These are phyloP conservation scores for Aspergillus fumigatus DNA, from an alignment of 2,329 filamentous ascomycete species.

Conservation along the genomic window DNA sequence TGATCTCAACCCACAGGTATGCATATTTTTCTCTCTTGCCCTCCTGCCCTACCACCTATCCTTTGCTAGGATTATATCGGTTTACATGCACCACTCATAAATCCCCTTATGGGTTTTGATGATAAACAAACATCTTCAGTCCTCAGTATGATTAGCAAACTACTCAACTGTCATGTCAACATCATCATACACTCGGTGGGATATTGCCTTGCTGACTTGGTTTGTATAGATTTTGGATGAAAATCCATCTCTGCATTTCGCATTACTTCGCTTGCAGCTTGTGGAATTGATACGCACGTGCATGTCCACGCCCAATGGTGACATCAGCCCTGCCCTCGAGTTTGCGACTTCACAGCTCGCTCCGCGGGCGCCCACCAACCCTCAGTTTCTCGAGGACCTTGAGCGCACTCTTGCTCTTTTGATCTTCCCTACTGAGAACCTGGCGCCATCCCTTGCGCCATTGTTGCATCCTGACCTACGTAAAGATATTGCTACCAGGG, in stretches of 20 bases:
- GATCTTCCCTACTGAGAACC: slow-evolving; percentile 76
- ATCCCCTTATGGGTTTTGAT: slow-evolving; percentile 77
- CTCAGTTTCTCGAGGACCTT: slow-evolving; percentile 76
- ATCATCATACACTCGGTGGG: slow-evolving; percentile 8
- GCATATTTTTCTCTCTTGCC: slow-evolving; percentile 29
- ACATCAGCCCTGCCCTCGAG: slow-evolving; percentile 73
- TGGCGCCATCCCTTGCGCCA: slow-evolving; percentile 69
- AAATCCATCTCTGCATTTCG: slow-evolving; percentile 80
- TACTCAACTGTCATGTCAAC: slow-evolving; percentile 12
- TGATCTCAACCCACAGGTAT: slow-evolving; percentile 84
- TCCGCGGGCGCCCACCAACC: slow-evolving; percentile 76
- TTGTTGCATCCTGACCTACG: slow-evolving; percentile 76
- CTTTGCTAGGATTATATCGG: slow-evolving; percentile 83
- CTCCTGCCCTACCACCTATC: slow-evolving; percentile 5
- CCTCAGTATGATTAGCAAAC: slow-evolving; percentile 71
- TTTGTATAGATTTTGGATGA: slow-evolving; percentile 72
- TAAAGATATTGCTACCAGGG: slow-evolving; percentile 75
- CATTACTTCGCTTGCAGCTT: slow-evolving; percentile 81
- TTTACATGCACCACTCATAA: slow-evolving; percentile 99
- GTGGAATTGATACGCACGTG: slow-evolving; percentile 86
- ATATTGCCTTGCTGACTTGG: slow-evolving; percentile 20
- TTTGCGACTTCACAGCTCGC: slow-evolving; percentile 87
- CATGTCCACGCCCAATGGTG: slow-evolving; percentile 60
- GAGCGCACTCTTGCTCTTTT: slow-evolving; percentile 91
- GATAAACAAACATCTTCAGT: slow-evolving; percentile 75